Evolutionary conservation across 345 rosid species (phyloP).

Genomic region (Salix dunnii): DNA sequence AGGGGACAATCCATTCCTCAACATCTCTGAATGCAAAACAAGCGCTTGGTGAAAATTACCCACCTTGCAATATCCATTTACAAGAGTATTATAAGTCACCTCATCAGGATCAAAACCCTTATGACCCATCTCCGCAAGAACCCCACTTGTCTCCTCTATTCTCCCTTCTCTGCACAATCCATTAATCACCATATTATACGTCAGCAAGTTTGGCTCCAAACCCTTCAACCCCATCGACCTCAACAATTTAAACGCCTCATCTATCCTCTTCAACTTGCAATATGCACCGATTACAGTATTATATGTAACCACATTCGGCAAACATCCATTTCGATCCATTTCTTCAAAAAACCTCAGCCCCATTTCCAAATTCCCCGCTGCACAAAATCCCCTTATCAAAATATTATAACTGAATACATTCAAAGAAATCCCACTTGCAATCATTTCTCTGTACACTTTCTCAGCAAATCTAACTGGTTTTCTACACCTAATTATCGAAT

Average conservation of each 20-base stretch:
- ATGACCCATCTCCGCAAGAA: constrained; percentile 52
- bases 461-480: constrained; percentile 49
- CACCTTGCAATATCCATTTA: constrained; percentile 73
- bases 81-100: constrained; percentile 75
- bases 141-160: constrained; percentile 58
- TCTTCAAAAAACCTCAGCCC: constrained; percentile 44
- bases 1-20: constrained; percentile 71
- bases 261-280: constrained; percentile 56
- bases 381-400: constrained; percentile 73
- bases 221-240: constrained; percentile 58
- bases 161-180: constrained; percentile 76
- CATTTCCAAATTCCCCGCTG: constrained; percentile 65
- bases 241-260: constrained; percentile 52
- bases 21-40: constrained; percentile 67
- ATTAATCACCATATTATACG: constrained; percentile 68
- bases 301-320: constrained; percentile 83
- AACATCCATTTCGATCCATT: constrained; percentile 68
- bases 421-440: constrained; percentile 50
- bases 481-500: constrained; percentile 59
- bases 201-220: constrained; percentile 73
- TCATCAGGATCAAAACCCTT: constrained; percentile 67
- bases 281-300: constrained; percentile 69
- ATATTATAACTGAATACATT: constrained; percentile 85
- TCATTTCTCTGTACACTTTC: constrained; percentile 58
- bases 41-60: constrained; percentile 84